A percentile compares a stretch with the other conserved stretches of the same genome.
Conservation (phyloP, 345 rosid genomes). For the Moringa oleifera region DNA sequence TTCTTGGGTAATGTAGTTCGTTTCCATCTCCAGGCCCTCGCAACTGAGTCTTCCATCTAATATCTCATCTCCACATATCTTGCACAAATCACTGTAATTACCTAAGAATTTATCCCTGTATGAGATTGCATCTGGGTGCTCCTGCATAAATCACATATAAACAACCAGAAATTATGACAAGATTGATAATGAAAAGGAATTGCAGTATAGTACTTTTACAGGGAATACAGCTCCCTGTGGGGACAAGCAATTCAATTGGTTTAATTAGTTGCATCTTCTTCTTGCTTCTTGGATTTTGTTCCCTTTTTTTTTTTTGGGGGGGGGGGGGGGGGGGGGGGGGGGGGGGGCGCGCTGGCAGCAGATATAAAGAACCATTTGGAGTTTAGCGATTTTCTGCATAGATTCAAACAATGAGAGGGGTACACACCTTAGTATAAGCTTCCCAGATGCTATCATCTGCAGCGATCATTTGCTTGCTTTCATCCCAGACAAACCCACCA, state of each 20-base stretch:
- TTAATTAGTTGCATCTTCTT: too few relatives aligned
- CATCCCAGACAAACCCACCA: slow-evolving; percentile 61
- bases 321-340: too few relatives aligned
- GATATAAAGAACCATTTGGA: too few relatives aligned
- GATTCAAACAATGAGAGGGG: neutral
- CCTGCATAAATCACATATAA: slow-evolving; percentile 39
- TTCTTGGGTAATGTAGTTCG: slow-evolving; percentile 21
- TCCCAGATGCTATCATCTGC: slow-evolving; percentile 57
- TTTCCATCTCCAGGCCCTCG: slow-evolving; percentile 26
- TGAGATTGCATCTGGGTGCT: slow-evolving; percentile 43
- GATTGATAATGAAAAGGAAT: neutral
- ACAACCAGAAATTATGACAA: neutral
- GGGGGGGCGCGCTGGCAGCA: too few relatives aligned
- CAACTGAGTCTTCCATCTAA: slow-evolving; percentile 18
- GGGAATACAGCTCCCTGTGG: too few relatives aligned
- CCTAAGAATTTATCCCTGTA: slow-evolving; percentile 46
- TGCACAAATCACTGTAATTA: slow-evolving; percentile 33
- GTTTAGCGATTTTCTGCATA: too few relatives aligned
- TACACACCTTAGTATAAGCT: slow-evolving; percentile 48
- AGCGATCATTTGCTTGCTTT: slow-evolving; percentile 37
- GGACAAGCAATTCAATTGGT: too few relatives aligned
- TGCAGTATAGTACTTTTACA: too few relatives aligned
- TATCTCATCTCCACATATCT: slow-evolving; percentile 36
- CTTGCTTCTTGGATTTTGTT: too few relatives aligned
- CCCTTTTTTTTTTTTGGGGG: too few relatives aligned